Evolutionary conservation across 2,329 filamentous ascomycete species (phyloP), one percentile per base, ranked within the genome.

Genomic region (Claviceps capensis): DNA sequence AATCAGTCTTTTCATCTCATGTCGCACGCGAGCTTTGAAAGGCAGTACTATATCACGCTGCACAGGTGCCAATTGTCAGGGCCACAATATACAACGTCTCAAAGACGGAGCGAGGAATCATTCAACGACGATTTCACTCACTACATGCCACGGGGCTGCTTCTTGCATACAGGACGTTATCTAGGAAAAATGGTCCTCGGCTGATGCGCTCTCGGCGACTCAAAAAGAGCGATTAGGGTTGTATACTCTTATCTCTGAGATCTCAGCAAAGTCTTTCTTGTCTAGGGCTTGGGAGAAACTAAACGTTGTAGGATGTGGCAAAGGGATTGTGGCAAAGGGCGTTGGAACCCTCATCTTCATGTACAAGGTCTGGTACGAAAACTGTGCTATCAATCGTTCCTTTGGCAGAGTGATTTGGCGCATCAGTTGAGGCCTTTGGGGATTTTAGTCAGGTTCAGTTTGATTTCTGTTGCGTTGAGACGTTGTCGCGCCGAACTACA

Each of bases 41-140:
- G 34, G 52, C 43, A 55, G 53, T 55, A 52, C 57, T 54, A 43
- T 46, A 40, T 17, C 34, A 19, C 16, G 38, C 5, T 14, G 51
- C 41, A 49, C 46, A 38, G 44, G 52, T 52, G 50, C 48, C 22
- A 43, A 49, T 26, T 5, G 40, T 48, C 45, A n/a, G 19, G n/a
- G 37, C 30, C 37, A 23, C 36, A 36, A 26, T 23, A 26, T 26
- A 8, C 30, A 34, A 34, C 30, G 30, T 34, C 13, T 26, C 14
- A 22, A 47, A 41, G 22, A 37, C n/a, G 30, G n/a, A 6, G 40
- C 14, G 23, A 30, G 30, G 2, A 5, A 47, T 22, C 4, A 17
- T 34, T 41, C 6, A 22, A 36, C 22, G 19, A 42, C 16, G 40
- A 30, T 46, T 50, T 5, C n/a, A 46, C 3, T 46, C 26, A 16